Evolutionary conservation across 768 basidiomycete genomes (phyloP).

Genomic region (Kwoniella pini): DNA sequence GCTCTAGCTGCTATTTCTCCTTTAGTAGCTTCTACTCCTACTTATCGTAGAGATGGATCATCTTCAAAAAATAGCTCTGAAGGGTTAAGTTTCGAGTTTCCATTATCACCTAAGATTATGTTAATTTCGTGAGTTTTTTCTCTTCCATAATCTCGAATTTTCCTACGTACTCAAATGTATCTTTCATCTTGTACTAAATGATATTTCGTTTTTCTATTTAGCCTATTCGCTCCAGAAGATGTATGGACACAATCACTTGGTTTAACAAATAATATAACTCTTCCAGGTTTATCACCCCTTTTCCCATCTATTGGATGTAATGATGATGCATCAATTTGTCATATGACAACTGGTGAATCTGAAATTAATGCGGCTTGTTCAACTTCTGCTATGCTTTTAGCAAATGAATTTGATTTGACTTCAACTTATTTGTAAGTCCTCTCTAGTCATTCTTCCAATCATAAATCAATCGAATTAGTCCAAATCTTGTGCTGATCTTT

Average conservation of each 20-base stretch:
- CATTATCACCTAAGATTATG: constrained; percentile 42
- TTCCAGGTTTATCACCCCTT: constrained; percentile 56
- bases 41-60: not conserved
- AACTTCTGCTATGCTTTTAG: constrained; percentile 53
- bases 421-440: constrained; percentile 56
- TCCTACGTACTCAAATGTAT: not conserved
- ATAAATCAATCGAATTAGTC: no score
- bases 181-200: not conserved
- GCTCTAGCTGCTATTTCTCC: not conserved
- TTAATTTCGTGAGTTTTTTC: constrained; percentile 33
- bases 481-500: constrained; percentile 2
- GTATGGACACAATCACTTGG: constrained; percentile 43
- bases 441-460: no score
- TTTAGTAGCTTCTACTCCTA: constrained; percentile 2
- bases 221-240: constrained; percentile 45
- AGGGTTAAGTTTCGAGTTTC: constrained; percentile 15
- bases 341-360: constrained; percentile 55
- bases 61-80: not conserved
- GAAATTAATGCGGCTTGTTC: constrained; percentile 59
- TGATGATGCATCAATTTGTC: constrained; percentile 52
- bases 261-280: constrained; percentile 54
- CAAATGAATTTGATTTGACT: constrained; percentile 55
- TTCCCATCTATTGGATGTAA: constrained; percentile 57
- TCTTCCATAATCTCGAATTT: not conserved
- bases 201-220: not conserved